A percentile compares a stretch with the other conserved stretches of the same genome.
These are phyloP conservation scores for Pyrenochaeta sp. DNA, from an alignment of 2,329 filamentous ascomycete genomes.

Conservation along the genomic window DNA sequence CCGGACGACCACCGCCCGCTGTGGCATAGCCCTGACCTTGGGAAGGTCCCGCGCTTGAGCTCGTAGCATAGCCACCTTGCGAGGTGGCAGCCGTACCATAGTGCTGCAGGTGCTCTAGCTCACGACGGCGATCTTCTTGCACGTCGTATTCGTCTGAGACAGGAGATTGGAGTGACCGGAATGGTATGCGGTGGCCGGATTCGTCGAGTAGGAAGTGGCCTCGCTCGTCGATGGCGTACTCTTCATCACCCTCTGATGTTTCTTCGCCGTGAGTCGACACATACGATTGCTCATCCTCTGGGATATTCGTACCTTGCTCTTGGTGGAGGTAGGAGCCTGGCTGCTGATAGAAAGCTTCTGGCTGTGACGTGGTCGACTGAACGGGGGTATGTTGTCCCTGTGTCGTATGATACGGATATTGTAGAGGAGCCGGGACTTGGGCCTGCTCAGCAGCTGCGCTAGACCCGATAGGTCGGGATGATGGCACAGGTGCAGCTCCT, in stretches of 20 bases:
- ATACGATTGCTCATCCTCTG: conserved; percentile 48
- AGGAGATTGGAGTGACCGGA: conserved; percentile 41
- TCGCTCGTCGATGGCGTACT: conserved; percentile 47
- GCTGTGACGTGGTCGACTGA: conserved; percentile 38
- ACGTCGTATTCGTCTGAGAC: conserved; percentile 64
- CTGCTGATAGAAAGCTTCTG: conserved; percentile 51
- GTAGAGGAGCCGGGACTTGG: conserved; percentile 37
- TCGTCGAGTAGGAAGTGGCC: conserved; percentile 50
- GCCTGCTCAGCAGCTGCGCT: conserved; percentile 29
- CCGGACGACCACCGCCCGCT: conserved; percentile 27
- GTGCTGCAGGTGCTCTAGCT: conserved; percentile 57
- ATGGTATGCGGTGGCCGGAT: conserved; percentile 46
- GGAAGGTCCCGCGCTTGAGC: conserved; percentile 31
- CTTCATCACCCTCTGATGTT: conserved; percentile 48
- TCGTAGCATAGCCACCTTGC: conserved; percentile 38
- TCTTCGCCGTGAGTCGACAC: conserved; percentile 46
- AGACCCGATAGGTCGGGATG: conserved; percentile 26
- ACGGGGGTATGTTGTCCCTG: conserved; percentile 30
- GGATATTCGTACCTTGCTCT: conserved; percentile 28
- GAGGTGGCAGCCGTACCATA: conserved; percentile 52
- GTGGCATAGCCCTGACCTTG: conserved; percentile 30
- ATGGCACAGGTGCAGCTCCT: conserved; percentile 31
- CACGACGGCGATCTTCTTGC: conserved; percentile 58
- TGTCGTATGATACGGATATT: conserved; percentile 31
- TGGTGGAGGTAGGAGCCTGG: conserved; percentile 48